A percentile compares a stretch with the other conserved stretches of the same genome.
Evolutionary conservation across 2,329 filamentous ascomycete species (phyloP).

Genomic region (Coccinonectria pachysandricola): DNA sequence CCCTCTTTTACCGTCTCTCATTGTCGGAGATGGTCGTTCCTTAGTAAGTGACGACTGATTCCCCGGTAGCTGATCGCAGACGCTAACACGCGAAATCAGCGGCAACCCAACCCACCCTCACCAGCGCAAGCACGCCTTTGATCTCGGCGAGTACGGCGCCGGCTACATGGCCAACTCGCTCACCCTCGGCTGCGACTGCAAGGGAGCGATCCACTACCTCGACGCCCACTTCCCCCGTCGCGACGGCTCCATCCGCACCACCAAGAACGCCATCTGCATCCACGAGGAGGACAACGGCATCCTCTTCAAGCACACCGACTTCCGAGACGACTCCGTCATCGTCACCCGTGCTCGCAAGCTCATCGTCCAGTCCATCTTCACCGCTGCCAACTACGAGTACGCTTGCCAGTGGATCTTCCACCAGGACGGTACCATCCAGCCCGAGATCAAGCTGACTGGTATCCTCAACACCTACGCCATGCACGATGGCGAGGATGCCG

Average conservation of each 20-base stretch:
- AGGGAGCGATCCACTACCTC: conserved; percentile 84
- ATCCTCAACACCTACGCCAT: conserved; percentile 88
- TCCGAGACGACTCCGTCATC: conserved; percentile 78
- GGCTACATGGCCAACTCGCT: conserved; percentile 79
- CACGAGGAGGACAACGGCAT: conserved; percentile 91
- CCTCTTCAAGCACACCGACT: conserved; percentile 89
- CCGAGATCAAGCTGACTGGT: conserved; percentile 83
- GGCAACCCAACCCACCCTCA: conserved; percentile 73
- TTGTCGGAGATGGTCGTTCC: conserved; percentile 92
- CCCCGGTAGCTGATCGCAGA: background rate
- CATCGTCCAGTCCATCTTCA: conserved; percentile 85
- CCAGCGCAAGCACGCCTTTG: conserved; percentile 73
- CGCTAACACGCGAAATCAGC: conserved; percentile 14
- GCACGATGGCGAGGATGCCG: conserved; percentile 67
- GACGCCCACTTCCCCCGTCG: conserved; percentile 77
- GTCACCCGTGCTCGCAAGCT: conserved; percentile 81
- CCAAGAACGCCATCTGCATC: conserved; percentile 92
- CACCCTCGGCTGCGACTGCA: conserved; percentile 72
- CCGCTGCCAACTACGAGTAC: conserved; percentile 94
- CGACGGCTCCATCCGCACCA: conserved; percentile 62
- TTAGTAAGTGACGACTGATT: conserved; percentile 36
- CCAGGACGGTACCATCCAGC: conserved; percentile 84
- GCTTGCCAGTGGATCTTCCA: conserved; percentile 63
- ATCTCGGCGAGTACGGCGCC: conserved; percentile 70
- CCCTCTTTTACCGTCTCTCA: conserved; percentile 81